Evolutionary conservation across 305 asterid genomes (phyloP), one percentile per base, ranked within the genome.

Genomic region (Fraxinus greggii): DNA sequence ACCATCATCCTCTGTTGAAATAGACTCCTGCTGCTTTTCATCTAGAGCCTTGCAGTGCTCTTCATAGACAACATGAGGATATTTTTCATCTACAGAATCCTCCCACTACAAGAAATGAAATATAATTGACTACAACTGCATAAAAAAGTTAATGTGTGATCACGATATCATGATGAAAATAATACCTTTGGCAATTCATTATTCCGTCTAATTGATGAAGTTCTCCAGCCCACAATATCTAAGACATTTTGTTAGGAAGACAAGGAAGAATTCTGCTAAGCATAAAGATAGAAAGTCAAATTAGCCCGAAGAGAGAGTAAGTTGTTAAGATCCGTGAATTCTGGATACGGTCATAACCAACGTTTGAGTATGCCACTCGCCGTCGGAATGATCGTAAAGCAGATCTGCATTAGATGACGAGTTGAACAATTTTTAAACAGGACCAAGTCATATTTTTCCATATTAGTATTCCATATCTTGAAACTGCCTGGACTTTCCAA

Each of bases 191-290:
- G 99, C 81, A 96, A 89, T 86, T 94, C 98, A 85, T 85, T 92
- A 63, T 90, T 91, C 77, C 97, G 92, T 86, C 99, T 91, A 63
- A 96, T 93, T 74, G 98, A 96, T n/a, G 99, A 94, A 72, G 99
- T 96, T 89, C 99, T 91, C 99, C 99, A 96, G 35, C 99, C 99
- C 63, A 96, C 99, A 82, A 96, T 96, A 89, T 94, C 99, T 96
- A 83, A 83, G 77, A 78, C 31, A 78, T 61, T 65, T 65, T 65
- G 85, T 90, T 83, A 90, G 83, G 95, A 86, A 87, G 81, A 89
- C 86, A 86, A 82, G 26, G 54, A 26, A 3, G 21, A 79, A 75
- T n/a, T 38, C 21, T 29, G 29, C 21, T 13, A 69, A 32, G 36
- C 35, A 35, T 42, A 61, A 13, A 31, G 7, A 51, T 65, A 31